phyloP scores from a whole-genome alignment of 179 eudicot species.

The Silene noctiflora region DNA sequence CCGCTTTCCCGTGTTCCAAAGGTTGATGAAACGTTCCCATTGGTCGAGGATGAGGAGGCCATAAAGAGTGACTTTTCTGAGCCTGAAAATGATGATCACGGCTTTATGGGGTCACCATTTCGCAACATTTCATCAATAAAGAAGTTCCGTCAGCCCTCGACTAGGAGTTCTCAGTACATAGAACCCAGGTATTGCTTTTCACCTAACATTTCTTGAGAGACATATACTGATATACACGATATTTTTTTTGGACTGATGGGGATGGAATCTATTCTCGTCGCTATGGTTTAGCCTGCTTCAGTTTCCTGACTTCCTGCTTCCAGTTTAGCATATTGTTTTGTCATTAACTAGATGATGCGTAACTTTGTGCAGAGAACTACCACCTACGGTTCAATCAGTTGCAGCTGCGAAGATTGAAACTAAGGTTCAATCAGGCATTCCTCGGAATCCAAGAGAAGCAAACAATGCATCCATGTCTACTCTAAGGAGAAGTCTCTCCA shows the following conservation, averaged over 20 bases:
- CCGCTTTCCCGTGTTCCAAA: slow-evolving; percentile 37
- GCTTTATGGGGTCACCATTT: slow-evolving; percentile 30
- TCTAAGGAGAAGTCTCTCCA: slow-evolving; percentile 69
- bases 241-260: too few species aligned
- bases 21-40: slow-evolving; percentile 35
- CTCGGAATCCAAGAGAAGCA: slow-evolving; percentile 44
- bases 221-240: too few species aligned
- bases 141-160: slow-evolving; percentile 41
- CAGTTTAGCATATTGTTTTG: neutral
- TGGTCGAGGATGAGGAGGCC: slow-evolving; percentile 50
- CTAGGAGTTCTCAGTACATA: slow-evolving; percentile 59
- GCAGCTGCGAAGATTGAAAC: slow-evolving; percentile 37
- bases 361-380: slow-evolving; percentile 44
- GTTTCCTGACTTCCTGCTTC: neutral
- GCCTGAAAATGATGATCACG: slow-evolving; percentile 68
- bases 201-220: too few species aligned
- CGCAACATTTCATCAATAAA: slow-evolving; percentile 32
- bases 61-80: slow-evolving; percentile 56
- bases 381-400: slow-evolving; percentile 37
- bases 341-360: slow-evolving; percentile 6
- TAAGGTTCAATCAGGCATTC: slow-evolving; percentile 33
- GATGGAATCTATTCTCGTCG: too few species aligned
- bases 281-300: too few species aligned
- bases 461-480: slow-evolving; percentile 43
- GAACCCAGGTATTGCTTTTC: slow-evolving; percentile 63